Percentiles rank a stretch among this genome's conserved stretches.
Evolutionary conservation across 2,329 filamentous ascomycete genomes (phyloP).

Genomic region (Aschersonia sp.): DNA sequence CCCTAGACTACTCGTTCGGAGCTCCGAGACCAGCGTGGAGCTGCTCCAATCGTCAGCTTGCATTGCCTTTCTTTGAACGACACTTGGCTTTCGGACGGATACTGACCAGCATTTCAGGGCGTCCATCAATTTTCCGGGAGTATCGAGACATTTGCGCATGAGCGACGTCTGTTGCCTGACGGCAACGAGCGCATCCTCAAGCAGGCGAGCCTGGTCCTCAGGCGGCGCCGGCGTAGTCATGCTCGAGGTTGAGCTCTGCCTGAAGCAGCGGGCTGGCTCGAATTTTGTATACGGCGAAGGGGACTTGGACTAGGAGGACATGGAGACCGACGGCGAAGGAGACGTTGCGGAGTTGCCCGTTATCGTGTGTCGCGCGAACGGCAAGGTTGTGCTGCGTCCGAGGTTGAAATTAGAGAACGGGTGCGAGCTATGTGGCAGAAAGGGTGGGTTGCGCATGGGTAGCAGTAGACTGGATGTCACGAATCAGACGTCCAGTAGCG

Average conservation of each 20-base stretch:
- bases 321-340: not conserved
- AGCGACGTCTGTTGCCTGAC: conserved; percentile 93
- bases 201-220: conserved; percentile 77
- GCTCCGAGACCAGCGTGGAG: conserved; percentile 94
- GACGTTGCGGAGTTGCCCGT: not conserved
- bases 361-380: too few species aligned
- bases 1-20: conserved; percentile 91
- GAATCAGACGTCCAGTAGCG: not conserved
- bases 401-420: not conserved
- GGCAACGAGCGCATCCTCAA: conserved; percentile 91
- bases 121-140: conserved; percentile 97
- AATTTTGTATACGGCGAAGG: conserved; percentile 5
- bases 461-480: not conserved
- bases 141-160: conserved; percentile 97
- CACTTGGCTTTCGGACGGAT: not conserved
- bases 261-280: conserved; percentile 17
- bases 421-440: not conserved
- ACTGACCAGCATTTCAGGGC: conserved; percentile 96
- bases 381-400: too few species aligned
- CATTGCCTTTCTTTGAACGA: not conserved
- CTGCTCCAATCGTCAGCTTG: conserved; percentile 30
- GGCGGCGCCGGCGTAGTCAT: conserved; percentile 45
- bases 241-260: conserved; percentile 12
- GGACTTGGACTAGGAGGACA: conserved; percentile 6
- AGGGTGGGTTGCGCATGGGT: too few species aligned